These are phyloP conservation scores for Purpureocillium takamizusanense DNA, from an alignment of 2,329 filamentous ascomycete genomes.

Conservation along the genomic window DNA sequence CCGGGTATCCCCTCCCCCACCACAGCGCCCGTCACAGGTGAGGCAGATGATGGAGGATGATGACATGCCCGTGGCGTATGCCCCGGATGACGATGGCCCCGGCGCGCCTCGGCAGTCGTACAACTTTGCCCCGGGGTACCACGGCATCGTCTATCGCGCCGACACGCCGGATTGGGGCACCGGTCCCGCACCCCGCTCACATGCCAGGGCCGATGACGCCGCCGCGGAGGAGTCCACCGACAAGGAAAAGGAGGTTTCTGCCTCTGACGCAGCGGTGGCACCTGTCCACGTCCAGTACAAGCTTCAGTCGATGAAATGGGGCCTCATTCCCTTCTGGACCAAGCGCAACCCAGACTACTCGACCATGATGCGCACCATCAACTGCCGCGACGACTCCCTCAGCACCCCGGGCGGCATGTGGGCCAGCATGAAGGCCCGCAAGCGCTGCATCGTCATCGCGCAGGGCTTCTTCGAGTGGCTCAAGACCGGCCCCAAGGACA, in stretches of 20 bases:
- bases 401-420: slow-evolving; percentile 73
- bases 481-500: slow-evolving; percentile 67
- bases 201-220: background rate
- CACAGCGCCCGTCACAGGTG: slow-evolving; percentile 67
- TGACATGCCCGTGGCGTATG: slow-evolving; percentile 63
- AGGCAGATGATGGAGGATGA: slow-evolving; percentile 64
- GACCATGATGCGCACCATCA: slow-evolving; percentile 79
- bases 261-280: background rate
- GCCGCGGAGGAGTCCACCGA: background rate
- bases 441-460: slow-evolving; percentile 79
- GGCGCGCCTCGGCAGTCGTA: slow-evolving; percentile 61
- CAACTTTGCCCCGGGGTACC: slow-evolving; percentile 85
- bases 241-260: background rate
- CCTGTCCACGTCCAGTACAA: slow-evolving; percentile 53
- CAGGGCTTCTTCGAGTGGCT: slow-evolving; percentile 98
- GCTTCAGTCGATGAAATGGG: slow-evolving; percentile 93
- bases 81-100: slow-evolving; percentile 60
- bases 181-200: slow-evolving; percentile 21
- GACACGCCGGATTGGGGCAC: slow-evolving; percentile 55
- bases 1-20: background rate
- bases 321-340: slow-evolving; percentile 87
- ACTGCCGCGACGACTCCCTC: slow-evolving; percentile 86
- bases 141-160: slow-evolving; percentile 79
- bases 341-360: slow-evolving; percentile 73
- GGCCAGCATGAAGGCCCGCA: slow-evolving; percentile 81